Evolutionary conservation across 176 grass and related monocot genomes (phyloP), one percentile per base, ranked within the genome.

Genomic region (Saccharum spontaneum): DNA sequence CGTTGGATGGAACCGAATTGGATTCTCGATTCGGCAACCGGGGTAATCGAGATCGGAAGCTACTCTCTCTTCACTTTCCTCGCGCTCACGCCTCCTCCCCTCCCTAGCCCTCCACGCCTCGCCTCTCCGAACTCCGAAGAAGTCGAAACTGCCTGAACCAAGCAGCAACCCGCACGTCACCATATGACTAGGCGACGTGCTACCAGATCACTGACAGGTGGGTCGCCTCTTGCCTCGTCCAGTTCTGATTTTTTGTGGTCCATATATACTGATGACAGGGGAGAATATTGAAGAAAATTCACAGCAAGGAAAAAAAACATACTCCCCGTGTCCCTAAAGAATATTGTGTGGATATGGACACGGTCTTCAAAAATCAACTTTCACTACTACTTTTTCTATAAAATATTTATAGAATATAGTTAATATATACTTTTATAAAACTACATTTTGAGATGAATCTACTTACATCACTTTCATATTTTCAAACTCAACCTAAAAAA

Each of bases 1-100:
- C 17, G 41, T 34, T 14, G 15, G 52, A 41, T 73, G 22, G 75
- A 54, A 84, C 76, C 71, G 70, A 87, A 81, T 71, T 55, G 82
- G 82, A 79, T 64, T 61, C 41, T 77, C 49, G 62, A 87, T 46
- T 74, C 17, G 10, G 73, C 37, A 79, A 79, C 55, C 67, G 67
- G 68, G 49, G 76, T 80, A 84, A 83, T 84, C 80, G 6, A 84
- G 76, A 79, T 44, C 60, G 52, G 59, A 61, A 61, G 41, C 14
- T 28, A 39, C 67, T 36, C 41, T 7, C 38, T 44, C 65, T n/a
- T 8, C 8, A 9, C 68, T 87, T 84, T 71, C 89, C 85, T 87
- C 70, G 49, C 13, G 69, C 85, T 80, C 80, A 91, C 85, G 89
- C 76, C 75, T 87, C 89, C 74, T 71, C 46, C 26, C 20, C 55